phyloP scores from a whole-genome alignment of 2,329 filamentous ascomycete species.

The Colletotrichum shisoi region DNA sequence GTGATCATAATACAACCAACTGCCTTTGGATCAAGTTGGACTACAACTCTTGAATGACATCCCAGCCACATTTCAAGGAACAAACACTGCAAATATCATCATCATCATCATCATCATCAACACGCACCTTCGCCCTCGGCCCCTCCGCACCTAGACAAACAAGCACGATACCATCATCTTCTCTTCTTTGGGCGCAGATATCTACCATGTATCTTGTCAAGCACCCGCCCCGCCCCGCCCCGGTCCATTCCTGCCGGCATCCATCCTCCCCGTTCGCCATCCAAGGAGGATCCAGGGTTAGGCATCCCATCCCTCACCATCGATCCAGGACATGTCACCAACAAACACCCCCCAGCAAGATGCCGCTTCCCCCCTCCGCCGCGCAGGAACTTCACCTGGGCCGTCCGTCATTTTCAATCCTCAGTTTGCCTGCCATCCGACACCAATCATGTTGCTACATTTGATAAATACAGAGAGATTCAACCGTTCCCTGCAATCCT shows the following conservation, averaged over 20 bases:
- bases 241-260: slow-evolving; percentile 17
- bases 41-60: too few relatives aligned
- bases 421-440: neutral
- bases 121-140: neutral
- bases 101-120: neutral
- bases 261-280: neutral
- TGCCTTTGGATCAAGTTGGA: too few relatives aligned
- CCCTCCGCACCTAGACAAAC: neutral
- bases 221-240: neutral
- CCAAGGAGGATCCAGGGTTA: too few relatives aligned
- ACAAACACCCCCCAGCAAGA: neutral
- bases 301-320: neutral
- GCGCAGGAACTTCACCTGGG: slow-evolving; percentile 18
- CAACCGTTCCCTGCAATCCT: too few relatives aligned
- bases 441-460: neutral
- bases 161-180: neutral
- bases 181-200: neutral
- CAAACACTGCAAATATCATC: too few relatives aligned
- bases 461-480: neutral
- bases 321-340: slow-evolving; percentile 3
- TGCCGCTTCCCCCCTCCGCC: slow-evolving; percentile 19
- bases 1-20: too few relatives aligned
- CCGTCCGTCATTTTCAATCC: neutral
- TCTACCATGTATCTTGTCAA: neutral
- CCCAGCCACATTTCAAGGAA: too few relatives aligned